Percentiles rank a stretch among this genome's conserved stretches.
Conservation (phyloP, 1,284 basidiomycete genomes). For the Puccinia horiana region DNA sequence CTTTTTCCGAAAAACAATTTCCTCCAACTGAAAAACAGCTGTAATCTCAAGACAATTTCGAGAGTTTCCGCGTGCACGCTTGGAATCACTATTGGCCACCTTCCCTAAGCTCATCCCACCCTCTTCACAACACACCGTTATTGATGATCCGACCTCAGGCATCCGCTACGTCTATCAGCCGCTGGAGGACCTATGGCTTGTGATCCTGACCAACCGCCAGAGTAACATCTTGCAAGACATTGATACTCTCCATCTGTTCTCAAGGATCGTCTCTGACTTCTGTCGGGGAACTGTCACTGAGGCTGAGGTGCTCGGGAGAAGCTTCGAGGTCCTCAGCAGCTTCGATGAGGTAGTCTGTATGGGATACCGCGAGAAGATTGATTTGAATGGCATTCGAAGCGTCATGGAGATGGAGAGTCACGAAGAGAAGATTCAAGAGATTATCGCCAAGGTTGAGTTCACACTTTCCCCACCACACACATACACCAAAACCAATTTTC, state of each 20-base stretch:
- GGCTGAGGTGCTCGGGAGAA: slow-evolving; percentile 82
- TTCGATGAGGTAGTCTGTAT: slow-evolving; percentile 96
- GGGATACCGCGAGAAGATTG: slow-evolving; percentile 92
- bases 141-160: slow-evolving; percentile 70
- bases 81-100: slow-evolving; percentile 91
- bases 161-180: slow-evolving; percentile 98
- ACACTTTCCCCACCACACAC: not conserved
- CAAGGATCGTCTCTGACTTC: slow-evolving; percentile 88
- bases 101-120: slow-evolving; percentile 98
- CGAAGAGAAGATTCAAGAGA: slow-evolving; percentile 99
- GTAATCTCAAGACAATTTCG: slow-evolving; percentile 95
- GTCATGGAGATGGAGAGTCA: slow-evolving; percentile 98
- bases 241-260: slow-evolving; percentile 89
- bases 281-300: slow-evolving; percentile 75
- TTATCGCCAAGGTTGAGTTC: slow-evolving; percentile 78
- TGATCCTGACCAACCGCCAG: slow-evolving; percentile 96
- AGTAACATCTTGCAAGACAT: slow-evolving; percentile 99
- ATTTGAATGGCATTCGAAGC: slow-evolving; percentile 83
- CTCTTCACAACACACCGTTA: slow-evolving; percentile 94
- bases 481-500: not conserved
- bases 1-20: not conserved
- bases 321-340: slow-evolving; percentile 91
- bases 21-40: slow-evolving; percentile 63
- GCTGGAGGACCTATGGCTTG: slow-evolving; percentile 94
- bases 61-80: slow-evolving; percentile 85